Base-by-base conservation (phyloP, 192 early-diverging fungal genomes). In the Spizellomyces punctatus region DNA sequence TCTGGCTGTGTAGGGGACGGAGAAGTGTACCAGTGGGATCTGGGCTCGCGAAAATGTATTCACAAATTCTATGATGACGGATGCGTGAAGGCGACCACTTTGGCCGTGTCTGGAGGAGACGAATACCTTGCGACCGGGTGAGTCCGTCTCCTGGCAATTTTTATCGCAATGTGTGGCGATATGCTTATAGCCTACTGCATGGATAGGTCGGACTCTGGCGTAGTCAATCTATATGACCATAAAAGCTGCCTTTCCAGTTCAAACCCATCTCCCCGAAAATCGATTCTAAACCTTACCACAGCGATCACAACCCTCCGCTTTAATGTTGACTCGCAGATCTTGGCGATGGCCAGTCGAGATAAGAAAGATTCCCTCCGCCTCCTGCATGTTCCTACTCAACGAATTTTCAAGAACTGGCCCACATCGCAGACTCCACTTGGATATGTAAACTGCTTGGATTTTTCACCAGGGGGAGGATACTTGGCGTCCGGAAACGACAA, bases 381-480 rank as follows among this genome's bases (percentile, higher is more conserved):
- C 54, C 83, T 95, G 6, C 94, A 99, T 81, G 70, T 93, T 58
- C 92, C 93, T 6, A 89, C 92, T 0, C 77, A 85, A 42, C 85
- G 87, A 14, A 93, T 96, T 48, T 96, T 94, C 80, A 69, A 84
- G 64, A 99, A 99, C 84, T 99, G 97, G 97, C 97, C 97, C n/a
- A 93, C 92, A 0, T 64, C 67, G 6, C 76, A 77, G 10, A 95
- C 95, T 16, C 92, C 93, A 14, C 81, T 99, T 41, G 88, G 91
- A 10, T 89, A 93, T 78, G 93, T 98, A 46, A 81, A 87, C 50
- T 81, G 80, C 49, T 75, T 94, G 47, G 89, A 84, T 49, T 98
- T 96, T 72, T 97, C 95, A n/a, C 93, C 94, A n/a, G 82, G 88
- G 48, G 93, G 95, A 49, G 94, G 93, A 6, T 97, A 92, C 64